Evolutionary conservation across 495 filamentous ascomycete species (phyloP), one percentile per base, ranked within the genome.

Genomic region (Annulohypoxylon moriforme): DNA sequence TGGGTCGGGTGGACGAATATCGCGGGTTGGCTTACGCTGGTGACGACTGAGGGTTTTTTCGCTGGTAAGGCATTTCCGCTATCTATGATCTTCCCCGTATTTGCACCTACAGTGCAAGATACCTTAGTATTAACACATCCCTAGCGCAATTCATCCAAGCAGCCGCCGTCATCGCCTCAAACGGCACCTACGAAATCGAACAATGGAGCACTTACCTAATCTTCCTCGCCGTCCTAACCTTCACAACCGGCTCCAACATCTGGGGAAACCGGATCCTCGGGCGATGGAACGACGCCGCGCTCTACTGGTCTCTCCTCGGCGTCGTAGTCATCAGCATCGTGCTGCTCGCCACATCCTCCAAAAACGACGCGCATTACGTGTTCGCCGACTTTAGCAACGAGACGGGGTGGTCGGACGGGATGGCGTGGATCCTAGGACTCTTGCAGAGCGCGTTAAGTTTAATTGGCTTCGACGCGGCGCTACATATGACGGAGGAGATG

Each of bases 381-480:
- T 90, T 89, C 68, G 81, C 84, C 3, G 74, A 79, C 1, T 91
- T 89, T 79, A 82, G 84, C 49, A 91, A 91, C 74, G 77, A 86
- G 66, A 89, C 88, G 4, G 88, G 88, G 22, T 91, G 89, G 89
- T 78, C 82, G 40, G 84, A 89, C 67, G 89, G 89, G 5, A 84
- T 90, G 18, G 84, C 86, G 2, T 91, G 89, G 89, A 85, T 91
- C 42, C 79, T 88, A 0, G 89, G 89, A 0, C 79, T 91, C 14
- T 80, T 91, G 14, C 88, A 91, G 71, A 87, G 86, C 13, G 88
- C 87, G 0, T 84, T 90, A 29, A 86, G 86, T 9, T 78, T 91
- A 50, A 90, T 87, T 3, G 89, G 87, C 1, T 91, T 86, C 66
- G 89, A 91, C 74, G 87, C 87, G 14, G 88, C 88, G 14, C 83